Evolutionary conservation across 768 basidiomycete genomes (phyloP), one percentile per base, ranked within the genome.

Genomic region (Chalciporus piperatus): DNA sequence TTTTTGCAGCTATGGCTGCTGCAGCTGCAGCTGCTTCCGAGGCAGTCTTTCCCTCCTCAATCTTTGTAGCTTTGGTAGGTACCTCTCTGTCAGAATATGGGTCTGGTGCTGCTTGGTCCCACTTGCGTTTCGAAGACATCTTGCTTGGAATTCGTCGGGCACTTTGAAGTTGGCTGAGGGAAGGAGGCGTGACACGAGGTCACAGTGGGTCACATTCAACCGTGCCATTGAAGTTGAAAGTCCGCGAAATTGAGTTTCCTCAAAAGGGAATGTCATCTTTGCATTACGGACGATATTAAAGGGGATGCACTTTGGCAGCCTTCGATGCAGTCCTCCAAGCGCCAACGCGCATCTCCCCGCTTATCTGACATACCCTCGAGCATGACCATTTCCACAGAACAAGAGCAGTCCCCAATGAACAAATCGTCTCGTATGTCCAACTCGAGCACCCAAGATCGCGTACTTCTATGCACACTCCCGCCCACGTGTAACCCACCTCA

Each of bases 1-100:
- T 95, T 80, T 94, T 93, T 54, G 94, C 93, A 52, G 93, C 92
- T 56, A 94, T 92, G 39, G 92, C 92, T 9, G 88, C 89, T 1
- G 88, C 87, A 0, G 83, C 85, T 4, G 87, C 85, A 2, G 83
- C 82, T 6, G 82, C 79, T 47, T 82, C 81, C 1, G 78, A 76
- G 0, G 81, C 80, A 2, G 70, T 70, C 61, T 81, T 80, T 42
- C 68, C 73, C 40, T 81, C 79, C 1, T 81, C 80, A 1, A 65
- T 67, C 57, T 77, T 78, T 12, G 69, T 63, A 1, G 70, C 73
- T 50, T 82, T 81, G 9, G 66, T 51, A 2, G 79, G 76, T 71
- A 72, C 6, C 48, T 64, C 42, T 61, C 59, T 52, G 77, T 85
- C 60, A 3, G 76, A 60, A 1, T 68, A 57, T 5, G 64, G 64